Base-by-base conservation (phyloP, 495 filamentous ascomycete species). In the Aspergillus cristatus region DNA sequence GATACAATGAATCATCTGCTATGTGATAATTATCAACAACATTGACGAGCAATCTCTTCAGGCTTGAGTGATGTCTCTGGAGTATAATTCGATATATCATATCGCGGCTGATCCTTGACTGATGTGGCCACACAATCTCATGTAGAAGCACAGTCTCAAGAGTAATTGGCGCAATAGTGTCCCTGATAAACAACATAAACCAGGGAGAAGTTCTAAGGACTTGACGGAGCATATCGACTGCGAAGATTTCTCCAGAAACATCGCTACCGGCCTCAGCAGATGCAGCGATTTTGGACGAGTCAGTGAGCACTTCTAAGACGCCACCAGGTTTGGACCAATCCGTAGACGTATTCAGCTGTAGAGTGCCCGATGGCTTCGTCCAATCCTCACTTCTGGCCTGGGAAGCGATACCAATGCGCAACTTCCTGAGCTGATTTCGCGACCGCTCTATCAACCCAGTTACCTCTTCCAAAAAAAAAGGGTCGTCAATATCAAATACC, bases 401-500 rank as follows among this genome's bases (percentile, higher is more conserved):
- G 6, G 60, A 48, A 11, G 86, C 76, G 35, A 96, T 79, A 4
- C 89, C 86, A 3, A 95, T 74, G 24, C 86, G 72, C 22, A 97
- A 63, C 60, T 95, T 87, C 25, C 71, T 69, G 14, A 97, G 63
- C 13, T 65, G 63, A 43, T 70, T 63, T 41, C 74, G 73, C 14
- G 85, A 93, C 13, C 79, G 73, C 35, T 79, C 80, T 41, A 97
- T 80, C 2, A 95, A 71, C 34, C 83, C 67, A 25, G 80, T 83
- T 70, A 94, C 80, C 60, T 97, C 90, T 48, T 94, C 86, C 26
- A 95, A 58, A 62, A 95, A 94, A 14, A 78, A 73, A 6, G 84
- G 65, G 51, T 94, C 86, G 46, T 97, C 89, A 32, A 97, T 86
- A 45, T 94, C 84, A 30, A 97, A 67, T 7, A 91, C 88, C 17